Percentiles rank a stretch among this genome's conserved stretches.
phyloP scores from a whole-genome alignment of 192 early-diverging fungal genomes.

The Helicostylum pulchrum region DNA sequence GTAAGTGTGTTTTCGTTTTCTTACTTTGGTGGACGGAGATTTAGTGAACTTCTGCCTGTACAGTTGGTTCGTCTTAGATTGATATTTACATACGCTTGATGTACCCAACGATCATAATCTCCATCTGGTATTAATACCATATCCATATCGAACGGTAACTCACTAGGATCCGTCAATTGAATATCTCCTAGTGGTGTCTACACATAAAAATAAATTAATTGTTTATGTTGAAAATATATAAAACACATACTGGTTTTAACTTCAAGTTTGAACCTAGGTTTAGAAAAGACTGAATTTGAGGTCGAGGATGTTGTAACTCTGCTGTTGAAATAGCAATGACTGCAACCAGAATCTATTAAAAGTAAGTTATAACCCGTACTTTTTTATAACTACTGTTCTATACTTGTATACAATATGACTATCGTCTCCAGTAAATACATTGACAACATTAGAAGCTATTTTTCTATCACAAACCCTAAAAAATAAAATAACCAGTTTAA shows the following conservation, averaged over 20 bases:
- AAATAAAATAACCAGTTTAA: too few relatives aligned
- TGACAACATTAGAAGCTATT: conserved; percentile 38
- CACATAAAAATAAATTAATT: background rate
- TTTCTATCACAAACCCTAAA: conserved; percentile 43
- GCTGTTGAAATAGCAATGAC: conserved; percentile 34
- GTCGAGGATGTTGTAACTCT: conserved; percentile 28
- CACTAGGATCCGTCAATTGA: conserved; percentile 43
- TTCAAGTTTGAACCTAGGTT: conserved; percentile 25
- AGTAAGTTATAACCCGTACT: background rate
- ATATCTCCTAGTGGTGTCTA: conserved; percentile 50
- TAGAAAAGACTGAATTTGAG: conserved; percentile 29
- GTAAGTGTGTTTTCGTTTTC: background rate
- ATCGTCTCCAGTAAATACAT: conserved; percentile 43
- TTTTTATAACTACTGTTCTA: background rate
- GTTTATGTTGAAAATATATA: background rate
- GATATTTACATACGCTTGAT: conserved; percentile 47
- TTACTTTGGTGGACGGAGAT: conserved; percentile 45
- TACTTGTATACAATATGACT: conserved; percentile 28
- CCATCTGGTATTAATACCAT: conserved; percentile 50
- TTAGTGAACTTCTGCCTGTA: conserved; percentile 50
- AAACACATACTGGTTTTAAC: conserved; percentile 33
- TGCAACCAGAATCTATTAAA: conserved; percentile 35
- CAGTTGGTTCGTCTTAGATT: conserved; percentile 49
- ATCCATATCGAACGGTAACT: conserved; percentile 45
- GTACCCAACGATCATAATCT: conserved; percentile 45